Conservation (phyloP, 2,329 filamentous ascomycete species). For the Elsinoe batatas region DNA sequence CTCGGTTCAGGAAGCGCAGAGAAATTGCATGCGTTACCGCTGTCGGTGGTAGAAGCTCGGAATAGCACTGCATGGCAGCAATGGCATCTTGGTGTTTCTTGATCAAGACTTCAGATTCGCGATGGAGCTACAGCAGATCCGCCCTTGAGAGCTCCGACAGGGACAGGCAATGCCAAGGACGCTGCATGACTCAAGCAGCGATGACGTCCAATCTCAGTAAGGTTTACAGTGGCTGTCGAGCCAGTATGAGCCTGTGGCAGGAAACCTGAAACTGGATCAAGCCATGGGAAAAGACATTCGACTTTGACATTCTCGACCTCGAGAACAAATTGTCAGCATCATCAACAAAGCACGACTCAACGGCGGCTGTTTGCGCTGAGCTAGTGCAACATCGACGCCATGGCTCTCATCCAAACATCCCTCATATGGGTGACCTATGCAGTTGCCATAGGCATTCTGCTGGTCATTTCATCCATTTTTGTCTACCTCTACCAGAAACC, state of each 20-base stretch:
- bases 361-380: neutral
- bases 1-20: constrained; percentile 65
- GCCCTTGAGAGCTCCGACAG: neutral
- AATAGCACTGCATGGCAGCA: constrained; percentile 81
- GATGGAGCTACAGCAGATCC: neutral
- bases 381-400: constrained; percentile 23
- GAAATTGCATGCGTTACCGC: constrained; percentile 82
- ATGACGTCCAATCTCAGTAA: neutral
- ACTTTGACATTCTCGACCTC: neutral
- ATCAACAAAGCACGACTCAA: neutral
- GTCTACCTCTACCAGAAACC: constrained; percentile 88
- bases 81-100: neutral
- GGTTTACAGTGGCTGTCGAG: neutral
- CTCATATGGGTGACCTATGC: constrained; percentile 94
- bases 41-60: constrained; percentile 86
- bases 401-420: constrained; percentile 70
- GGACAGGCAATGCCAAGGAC: neutral
- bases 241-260: neutral
- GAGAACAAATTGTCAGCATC: neutral
- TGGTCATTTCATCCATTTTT: constrained; percentile 70
- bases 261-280: neutral
- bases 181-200: neutral
- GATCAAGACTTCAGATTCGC: neutral
- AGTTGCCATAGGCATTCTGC: constrained; percentile 65
- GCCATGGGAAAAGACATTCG: neutral